Percentiles rank a stretch among this genome's conserved stretches.
Evolutionary conservation across 2,329 filamentous ascomycete genomes (phyloP).

Genomic region (Blastomyces gilchristii): DNA sequence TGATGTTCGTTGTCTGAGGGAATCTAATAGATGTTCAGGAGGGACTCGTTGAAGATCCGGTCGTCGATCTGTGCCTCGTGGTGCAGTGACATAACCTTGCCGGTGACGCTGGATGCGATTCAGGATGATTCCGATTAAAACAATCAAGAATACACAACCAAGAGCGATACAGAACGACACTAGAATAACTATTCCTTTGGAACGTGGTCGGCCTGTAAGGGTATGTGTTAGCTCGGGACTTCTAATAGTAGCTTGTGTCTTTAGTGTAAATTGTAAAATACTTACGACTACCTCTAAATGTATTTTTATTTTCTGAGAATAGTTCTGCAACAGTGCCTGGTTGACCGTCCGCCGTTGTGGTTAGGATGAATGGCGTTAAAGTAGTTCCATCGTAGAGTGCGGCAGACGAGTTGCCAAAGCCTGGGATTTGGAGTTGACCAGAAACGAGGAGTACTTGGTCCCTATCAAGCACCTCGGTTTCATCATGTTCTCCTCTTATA

Average conservation of each 20-base stretch:
- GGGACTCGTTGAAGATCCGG: conserved; percentile 38
- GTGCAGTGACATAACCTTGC: conserved; percentile 38
- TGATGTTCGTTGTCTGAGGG: conserved; percentile 28
- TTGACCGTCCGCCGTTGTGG: conserved; percentile 54
- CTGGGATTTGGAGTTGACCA: conserved; percentile 66
- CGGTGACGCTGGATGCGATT: conserved; percentile 39
- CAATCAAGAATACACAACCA: conserved; percentile 40
- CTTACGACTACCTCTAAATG: conserved; percentile 58
- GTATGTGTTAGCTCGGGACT: conserved; percentile 12
- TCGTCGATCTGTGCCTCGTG: conserved; percentile 38
- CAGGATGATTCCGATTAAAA: conserved; percentile 38
- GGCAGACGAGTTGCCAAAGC: conserved; percentile 72
- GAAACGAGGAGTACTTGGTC: conserved; percentile 69
- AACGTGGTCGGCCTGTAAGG: conserved; percentile 28
- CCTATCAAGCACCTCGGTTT: conserved; percentile 52
- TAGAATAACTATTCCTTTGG: conserved; percentile 37
- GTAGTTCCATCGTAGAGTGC: conserved; percentile 76
- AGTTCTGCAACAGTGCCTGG: conserved; percentile 68
- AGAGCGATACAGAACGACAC: conserved; percentile 40
- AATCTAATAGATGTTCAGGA: conserved; percentile 38
- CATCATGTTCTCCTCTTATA: conserved; percentile 56
- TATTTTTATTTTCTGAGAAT: conserved; percentile 71
- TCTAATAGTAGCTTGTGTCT: not conserved
- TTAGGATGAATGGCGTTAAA: conserved; percentile 70
- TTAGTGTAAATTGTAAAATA: conserved; percentile 15